Evolutionary conservation across 352 stramenopile genomes (phyloP), one percentile per base, ranked within the genome.

Genomic region (Discostella stelligera): DNA sequence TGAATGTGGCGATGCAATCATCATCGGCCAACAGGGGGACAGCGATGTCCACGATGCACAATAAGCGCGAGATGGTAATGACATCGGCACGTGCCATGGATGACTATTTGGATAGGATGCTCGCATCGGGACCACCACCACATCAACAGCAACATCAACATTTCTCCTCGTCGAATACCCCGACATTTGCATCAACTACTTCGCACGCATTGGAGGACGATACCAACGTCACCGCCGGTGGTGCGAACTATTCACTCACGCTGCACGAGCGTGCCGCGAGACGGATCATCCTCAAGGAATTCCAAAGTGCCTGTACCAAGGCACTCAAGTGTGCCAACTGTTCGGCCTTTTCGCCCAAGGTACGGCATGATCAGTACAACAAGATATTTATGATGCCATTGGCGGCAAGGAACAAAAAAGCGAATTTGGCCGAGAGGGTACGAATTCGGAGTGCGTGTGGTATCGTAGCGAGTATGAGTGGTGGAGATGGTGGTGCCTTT

Each of bases 311-410:
- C 16, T 95, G 97, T 74, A 96, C 78, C 16, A 66, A 48, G 18
- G 64, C 94, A 56, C 90, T 94, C 70, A 97, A 96, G 71, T 99
- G 98, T 90, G 93, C 97, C 53, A 98, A 99, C 89, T 99, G 98
- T 77, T 93, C 93, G 41, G 96, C 96, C 23, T 97, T 96, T 69
- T 98, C 90, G 37, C 95, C 96, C 3, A 94, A 91, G 49, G 80
- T 99, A n/a, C 91, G 97, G 54, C 97, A 99, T 82, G 97, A 99
- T 87, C 94, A 95, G 14, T 95, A 89, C 65, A 96, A 97, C 71
- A 99, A 99, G 82, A 95, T 99, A 67, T 99, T 99, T 85, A 90
- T 89, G 44, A 67, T 78, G 11, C 64, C 67, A 0, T 52, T 94
- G 7, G 54, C 66, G 0, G 69, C 53, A 0, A 81, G 90, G 66